Conservation (phyloP, 805 yeast species). For the Wickerhamiella slavikovae region DNA sequence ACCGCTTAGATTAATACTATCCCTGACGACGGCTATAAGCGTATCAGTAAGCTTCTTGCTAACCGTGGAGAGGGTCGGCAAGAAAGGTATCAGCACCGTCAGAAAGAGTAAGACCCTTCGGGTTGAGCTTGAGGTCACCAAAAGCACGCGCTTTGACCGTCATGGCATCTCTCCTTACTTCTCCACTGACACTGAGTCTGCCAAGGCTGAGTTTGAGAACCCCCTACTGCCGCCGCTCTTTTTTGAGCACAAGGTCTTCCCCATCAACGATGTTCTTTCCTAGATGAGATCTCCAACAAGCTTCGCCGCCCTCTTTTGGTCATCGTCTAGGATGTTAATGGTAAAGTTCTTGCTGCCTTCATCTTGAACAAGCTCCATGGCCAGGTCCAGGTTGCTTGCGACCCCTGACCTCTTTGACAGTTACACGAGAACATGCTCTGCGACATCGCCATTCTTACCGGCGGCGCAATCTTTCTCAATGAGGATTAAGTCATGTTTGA, state of each 20-base stretch:
- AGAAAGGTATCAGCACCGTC: constrained; percentile 96
- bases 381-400: constrained; percentile 89
- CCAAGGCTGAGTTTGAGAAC: constrained; percentile 88
- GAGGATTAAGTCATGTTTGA: constrained; percentile 92
- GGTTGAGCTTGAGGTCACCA: constrained; percentile 90
- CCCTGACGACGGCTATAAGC: constrained; percentile 89
- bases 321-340: constrained; percentile 89
- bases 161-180: constrained; percentile 95
- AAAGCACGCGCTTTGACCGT: constrained; percentile 97
- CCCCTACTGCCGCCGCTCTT: constrained; percentile 75
- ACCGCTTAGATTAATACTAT: constrained; percentile 97
- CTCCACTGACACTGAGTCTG: constrained; percentile 76
- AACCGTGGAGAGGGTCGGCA: constrained; percentile 93
- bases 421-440: constrained; percentile 90
- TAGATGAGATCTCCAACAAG: constrained; percentile 80
- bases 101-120: constrained; percentile 94
- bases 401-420: constrained; percentile 99
- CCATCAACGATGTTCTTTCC: constrained; percentile 81
- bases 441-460: constrained; percentile 85
- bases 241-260: constrained; percentile 80
- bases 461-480: constrained; percentile 75
- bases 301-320: constrained; percentile 81
- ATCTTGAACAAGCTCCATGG: constrained; percentile 93
- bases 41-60: constrained; percentile 79
- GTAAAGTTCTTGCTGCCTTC: constrained; percentile 97